Evolutionary conservation across 177 flowering plant species (phyloP), one percentile per base, ranked within the genome.

Genomic region (Vitis hybrid): DNA sequence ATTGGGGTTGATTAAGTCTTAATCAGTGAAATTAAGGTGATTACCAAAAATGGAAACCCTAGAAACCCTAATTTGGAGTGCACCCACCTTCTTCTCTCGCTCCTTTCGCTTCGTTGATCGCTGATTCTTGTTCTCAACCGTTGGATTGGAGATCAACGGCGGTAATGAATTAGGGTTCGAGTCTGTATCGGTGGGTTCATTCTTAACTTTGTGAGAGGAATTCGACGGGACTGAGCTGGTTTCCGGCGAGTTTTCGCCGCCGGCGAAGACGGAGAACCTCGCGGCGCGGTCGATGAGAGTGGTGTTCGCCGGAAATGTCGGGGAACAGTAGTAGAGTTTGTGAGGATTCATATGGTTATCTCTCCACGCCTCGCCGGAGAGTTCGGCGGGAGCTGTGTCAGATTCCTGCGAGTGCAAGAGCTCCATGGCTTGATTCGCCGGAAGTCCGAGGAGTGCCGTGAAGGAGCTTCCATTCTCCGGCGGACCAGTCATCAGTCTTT

Each of bases 381-480:
- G 31, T 6, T 18, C 61, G 48, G 70, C 39, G 8, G 53, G 51
- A 9, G 48, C 62, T 54, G 57, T 50, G n/a, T 9, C 66, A 31
- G 78, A 48, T 13, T 66, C 82, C 5, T 81, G 74, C 49, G 80
- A 70, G 79, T 89, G 94, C 2, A 90, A 79, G 15, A 93, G 92
- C 81, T 90, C 87, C 73, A 88, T 50, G 22, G 94, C 98, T 71
- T 87, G 91, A 16, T 79, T 81, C 29, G 90, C 61, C 45, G 92
- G 91, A 11, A 93, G 87, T 49, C 81, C 96, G 59, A 93, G 90
- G 7, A 93, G 86, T 49, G 98, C 98, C 2, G 94, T 91, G 88
- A 93, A 93, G 20, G 97, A 88, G 70, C 75, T 84, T 20, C 81
- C 90, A 26, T 66, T 78, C 65, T 80, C 93, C 52, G 82, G 70